These are phyloP conservation scores for Skeletonema marinoi DNA, from an alignment of 108 stramenopile species.

Conservation along the genomic window DNA sequence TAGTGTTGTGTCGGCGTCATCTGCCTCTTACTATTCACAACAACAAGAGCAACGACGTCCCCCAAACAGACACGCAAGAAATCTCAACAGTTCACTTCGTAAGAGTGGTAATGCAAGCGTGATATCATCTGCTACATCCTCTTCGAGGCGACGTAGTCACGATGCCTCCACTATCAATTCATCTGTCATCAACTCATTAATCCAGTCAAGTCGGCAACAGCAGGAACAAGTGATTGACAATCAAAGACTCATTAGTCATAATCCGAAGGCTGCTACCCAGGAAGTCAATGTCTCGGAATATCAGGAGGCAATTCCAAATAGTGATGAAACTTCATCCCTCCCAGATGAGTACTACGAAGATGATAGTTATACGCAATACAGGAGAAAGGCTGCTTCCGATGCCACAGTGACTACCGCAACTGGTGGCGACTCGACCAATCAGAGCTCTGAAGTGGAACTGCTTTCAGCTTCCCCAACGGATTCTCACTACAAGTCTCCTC, in stretches of 20 bases:
- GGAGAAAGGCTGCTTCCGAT: background rate
- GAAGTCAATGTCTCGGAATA: constrained; percentile 10
- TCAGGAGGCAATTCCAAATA: background rate
- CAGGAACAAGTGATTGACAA: background rate
- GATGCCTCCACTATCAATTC: background rate
- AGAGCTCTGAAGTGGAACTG: background rate
- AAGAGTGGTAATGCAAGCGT: background rate
- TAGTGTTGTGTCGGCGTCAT: too few species aligned
- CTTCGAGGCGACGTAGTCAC: background rate
- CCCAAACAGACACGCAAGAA: background rate
- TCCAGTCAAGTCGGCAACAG: background rate
- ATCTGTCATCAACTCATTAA: background rate
- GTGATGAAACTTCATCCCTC: background rate
- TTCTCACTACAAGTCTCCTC: constrained; percentile 4
- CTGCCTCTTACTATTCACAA: background rate
- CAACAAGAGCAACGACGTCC: background rate
- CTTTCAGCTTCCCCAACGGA: background rate
- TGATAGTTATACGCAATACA: background rate
- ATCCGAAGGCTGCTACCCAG: constrained; percentile 8
- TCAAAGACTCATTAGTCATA: constrained; percentile 1
- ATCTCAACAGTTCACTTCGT: background rate
- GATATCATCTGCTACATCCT: background rate
- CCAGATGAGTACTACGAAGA: constrained; percentile 7
- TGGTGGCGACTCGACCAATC: background rate
- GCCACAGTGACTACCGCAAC: background rate